These are phyloP conservation scores for Aristolochia fimbriata DNA, from an alignment of 164 flowering plant genomes.

Conservation along the genomic window DNA sequence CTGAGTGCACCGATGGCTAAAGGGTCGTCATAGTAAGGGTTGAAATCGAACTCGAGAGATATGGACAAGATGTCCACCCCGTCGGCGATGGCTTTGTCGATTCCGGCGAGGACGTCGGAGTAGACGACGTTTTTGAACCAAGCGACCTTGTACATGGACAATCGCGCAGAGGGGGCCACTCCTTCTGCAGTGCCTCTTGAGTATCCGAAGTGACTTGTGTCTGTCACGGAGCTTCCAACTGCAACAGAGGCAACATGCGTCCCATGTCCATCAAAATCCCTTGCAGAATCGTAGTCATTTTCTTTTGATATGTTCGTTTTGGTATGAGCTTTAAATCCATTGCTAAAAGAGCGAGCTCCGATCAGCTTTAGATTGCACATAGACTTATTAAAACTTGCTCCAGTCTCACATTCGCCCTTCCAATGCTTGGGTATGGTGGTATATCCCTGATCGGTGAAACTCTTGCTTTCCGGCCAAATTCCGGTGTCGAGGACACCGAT, in stretches of 20 bases:
- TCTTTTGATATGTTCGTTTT: too few relatives aligned
- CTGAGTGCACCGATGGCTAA: conserved; percentile 43
- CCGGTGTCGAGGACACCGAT: conserved; percentile 59
- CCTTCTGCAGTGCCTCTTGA: conserved; percentile 49
- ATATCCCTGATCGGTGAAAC: conserved; percentile 53
- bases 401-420: conserved; percentile 46
- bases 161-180: conserved; percentile 39
- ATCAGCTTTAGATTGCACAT: conserved; percentile 50
- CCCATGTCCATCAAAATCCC: conserved; percentile 55
- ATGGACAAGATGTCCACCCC: conserved; percentile 63
- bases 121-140: conserved; percentile 18
- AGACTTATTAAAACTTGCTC: conserved; percentile 38
- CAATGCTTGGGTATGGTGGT: conserved; percentile 34
- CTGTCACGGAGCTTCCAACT: conserved; percentile 37
- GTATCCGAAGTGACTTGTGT: conserved; percentile 36
- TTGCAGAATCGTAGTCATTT: too few relatives aligned
- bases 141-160: conserved; percentile 51
- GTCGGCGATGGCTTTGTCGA: conserved; percentile 48
- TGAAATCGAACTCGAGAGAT: conserved; percentile 27
- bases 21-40: conserved; percentile 32
- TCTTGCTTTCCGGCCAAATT: conserved; percentile 59
- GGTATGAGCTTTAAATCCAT: too few relatives aligned
- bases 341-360: too few relatives aligned
- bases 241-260: conserved; percentile 53
- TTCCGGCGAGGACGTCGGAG: conserved; percentile 47